Conservation (phyloP, 73 alveolate genomes). For the Symbiodinium natans region DNA sequence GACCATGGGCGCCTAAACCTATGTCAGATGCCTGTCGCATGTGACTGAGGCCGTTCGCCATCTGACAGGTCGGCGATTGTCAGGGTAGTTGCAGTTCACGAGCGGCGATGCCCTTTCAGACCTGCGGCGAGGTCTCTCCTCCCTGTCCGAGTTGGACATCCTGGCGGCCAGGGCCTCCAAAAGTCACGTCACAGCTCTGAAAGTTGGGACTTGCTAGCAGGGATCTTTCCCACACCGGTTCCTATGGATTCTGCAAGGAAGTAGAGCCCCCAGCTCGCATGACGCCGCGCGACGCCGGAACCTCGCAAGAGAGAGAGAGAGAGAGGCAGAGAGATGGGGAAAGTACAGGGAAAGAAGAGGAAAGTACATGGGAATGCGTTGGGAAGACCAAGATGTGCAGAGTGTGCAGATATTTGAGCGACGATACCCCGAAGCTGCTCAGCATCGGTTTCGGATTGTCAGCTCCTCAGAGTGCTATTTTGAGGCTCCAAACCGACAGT, state of each 20-base stretch:
- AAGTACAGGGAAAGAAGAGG: too few species aligned
- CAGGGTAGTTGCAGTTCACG: neutral
- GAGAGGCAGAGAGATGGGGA: too few species aligned
- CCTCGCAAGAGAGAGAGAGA: neutral
- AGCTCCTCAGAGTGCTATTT: neutral
- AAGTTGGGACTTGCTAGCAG: too few species aligned
- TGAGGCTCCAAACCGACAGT: too few species aligned
- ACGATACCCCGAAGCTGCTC: neutral
- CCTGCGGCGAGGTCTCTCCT: slow-evolving; percentile 15
- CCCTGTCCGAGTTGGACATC: slow-evolving; percentile 46
- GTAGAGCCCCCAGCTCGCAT: slow-evolving; percentile 1
- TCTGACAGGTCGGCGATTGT: slow-evolving; percentile 30
- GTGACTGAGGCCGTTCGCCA: slow-evolving; percentile 67
- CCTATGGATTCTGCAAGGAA: too few species aligned
- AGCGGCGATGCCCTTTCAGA: neutral
- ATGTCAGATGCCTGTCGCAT: neutral
- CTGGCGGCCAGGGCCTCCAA: slow-evolving; percentile 29
- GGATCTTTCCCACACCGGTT: too few species aligned
- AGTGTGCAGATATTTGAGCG: neutral
- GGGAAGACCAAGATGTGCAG: neutral
- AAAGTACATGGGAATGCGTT: too few species aligned
- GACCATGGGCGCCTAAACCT: too few species aligned
- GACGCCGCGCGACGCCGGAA: neutral
- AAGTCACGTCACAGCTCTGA: too few species aligned
- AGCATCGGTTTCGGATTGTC: neutral